Conservation (phyloP, 108 stramenopile species). For the Conticribra weissflogii region DNA sequence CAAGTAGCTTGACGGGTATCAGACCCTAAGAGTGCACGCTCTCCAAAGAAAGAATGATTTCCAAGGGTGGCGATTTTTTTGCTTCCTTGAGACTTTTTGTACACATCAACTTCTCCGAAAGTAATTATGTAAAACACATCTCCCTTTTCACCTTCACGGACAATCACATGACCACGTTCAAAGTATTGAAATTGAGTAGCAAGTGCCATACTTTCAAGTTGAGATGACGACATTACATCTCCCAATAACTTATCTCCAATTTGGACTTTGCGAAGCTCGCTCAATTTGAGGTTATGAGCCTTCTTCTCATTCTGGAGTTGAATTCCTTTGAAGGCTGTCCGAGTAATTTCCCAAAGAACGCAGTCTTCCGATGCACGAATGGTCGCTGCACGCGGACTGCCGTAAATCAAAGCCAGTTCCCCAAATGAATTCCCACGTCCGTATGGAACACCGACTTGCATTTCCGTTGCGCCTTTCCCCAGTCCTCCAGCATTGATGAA, state of each 20-base stretch:
- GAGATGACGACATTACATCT: constrained; percentile 48
- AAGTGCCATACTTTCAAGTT: constrained; percentile 65
- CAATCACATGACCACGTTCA: constrained; percentile 72
- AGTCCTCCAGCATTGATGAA: constrained; percentile 35
- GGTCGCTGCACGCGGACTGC: constrained; percentile 64
- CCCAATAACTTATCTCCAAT: constrained; percentile 57
- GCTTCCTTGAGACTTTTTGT: constrained; percentile 15
- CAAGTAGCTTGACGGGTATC: constrained; percentile 65
- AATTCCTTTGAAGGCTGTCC: constrained; percentile 43
- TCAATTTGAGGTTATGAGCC: constrained; percentile 46
- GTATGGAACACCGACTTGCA: constrained; percentile 39
- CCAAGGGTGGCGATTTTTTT: constrained; percentile 57
- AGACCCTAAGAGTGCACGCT: constrained; percentile 68
- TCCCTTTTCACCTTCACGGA: constrained; percentile 87
- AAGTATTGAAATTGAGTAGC: constrained; percentile 51
- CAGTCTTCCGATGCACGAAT: constrained; percentile 51
- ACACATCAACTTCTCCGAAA: constrained; percentile 65
- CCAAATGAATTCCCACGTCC: constrained; percentile 59
- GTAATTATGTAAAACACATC: constrained; percentile 86
- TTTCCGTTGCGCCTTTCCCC: constrained; percentile 26
- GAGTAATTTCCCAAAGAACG: constrained; percentile 23
- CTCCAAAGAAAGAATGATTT: constrained; percentile 81
- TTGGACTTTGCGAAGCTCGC: constrained; percentile 58
- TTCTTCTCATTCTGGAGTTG: constrained; percentile 38
- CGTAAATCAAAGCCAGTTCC: constrained; percentile 82